These are phyloP conservation scores for Fomitopsis betulina DNA, from an alignment of 1,284 basidiomycete species.

Conservation along the genomic window DNA sequence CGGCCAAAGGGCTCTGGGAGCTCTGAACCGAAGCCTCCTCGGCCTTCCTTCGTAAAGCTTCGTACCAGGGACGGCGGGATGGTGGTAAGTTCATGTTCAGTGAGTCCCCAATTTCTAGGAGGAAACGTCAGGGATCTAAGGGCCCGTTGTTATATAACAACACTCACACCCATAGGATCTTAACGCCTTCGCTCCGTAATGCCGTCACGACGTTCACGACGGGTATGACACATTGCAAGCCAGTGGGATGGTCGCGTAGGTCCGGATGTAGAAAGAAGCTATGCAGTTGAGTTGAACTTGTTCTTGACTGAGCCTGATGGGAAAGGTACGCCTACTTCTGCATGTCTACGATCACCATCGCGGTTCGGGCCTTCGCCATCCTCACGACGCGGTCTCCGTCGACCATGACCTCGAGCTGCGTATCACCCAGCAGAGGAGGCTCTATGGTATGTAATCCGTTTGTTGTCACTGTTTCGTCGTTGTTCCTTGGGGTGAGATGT, in stretches of 20 bases:
- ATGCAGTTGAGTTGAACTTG: not conserved
- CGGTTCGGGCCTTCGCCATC: conserved; percentile 44
- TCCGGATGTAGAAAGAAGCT: conserved; percentile 68
- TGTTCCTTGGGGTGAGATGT: conserved; percentile 27
- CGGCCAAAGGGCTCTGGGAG: conserved; percentile 52
- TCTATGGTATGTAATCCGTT: too few species aligned
- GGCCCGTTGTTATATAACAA: not conserved
- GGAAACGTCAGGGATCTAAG: not conserved
- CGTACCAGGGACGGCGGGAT: conserved; percentile 54
- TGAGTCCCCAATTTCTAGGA: conserved; percentile 65
- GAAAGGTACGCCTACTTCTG: conserved; percentile 50
- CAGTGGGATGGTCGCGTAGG: conserved; percentile 49
- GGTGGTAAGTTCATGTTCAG: conserved; percentile 54
- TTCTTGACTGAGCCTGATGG: not conserved
- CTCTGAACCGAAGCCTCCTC: conserved; percentile 53
- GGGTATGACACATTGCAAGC: conserved; percentile 54
- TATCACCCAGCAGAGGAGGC: conserved; percentile 29
- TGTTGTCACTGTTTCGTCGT: conserved; percentile 4
- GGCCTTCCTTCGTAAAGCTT: conserved; percentile 44
- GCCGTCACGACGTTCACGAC: conserved; percentile 44
- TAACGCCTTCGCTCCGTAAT: conserved; percentile 48
- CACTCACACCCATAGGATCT: conserved; percentile 64
- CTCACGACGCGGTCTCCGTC: conserved; percentile 47
- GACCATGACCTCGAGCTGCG: conserved; percentile 50
- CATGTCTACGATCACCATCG: conserved; percentile 67